Base-by-base conservation (phyloP, 2,329 filamentous ascomycete species). In the Phyllosticta citribraziliensis region DNA sequence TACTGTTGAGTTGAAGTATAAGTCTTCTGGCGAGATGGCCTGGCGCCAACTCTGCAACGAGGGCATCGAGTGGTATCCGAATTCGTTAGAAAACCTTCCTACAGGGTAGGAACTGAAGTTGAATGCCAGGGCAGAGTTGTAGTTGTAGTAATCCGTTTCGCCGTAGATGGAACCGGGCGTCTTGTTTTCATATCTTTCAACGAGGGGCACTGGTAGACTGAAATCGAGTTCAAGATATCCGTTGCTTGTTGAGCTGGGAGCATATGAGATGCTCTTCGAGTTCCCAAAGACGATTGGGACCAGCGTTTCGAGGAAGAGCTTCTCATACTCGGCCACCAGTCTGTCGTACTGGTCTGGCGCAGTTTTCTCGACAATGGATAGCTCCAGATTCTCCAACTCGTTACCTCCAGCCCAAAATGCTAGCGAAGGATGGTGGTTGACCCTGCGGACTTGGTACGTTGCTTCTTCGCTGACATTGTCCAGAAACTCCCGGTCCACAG, bases 51-150 rank as follows among this genome's bases (percentile, higher is more conserved):
- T 80, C 62, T 84, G 79, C 0, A 86, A 67, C 57, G 79, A 82
- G 0, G 84, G 84, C 83, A 86, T 84, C 60, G 79, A 82, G 66
- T 84, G 82, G 67, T 80, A 86, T 24, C 84, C 84, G 63, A 86
- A 87, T 69, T 87, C 84, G 64, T 85, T 84, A 2, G 81, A 80
- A 65, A 86, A 86, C 9, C 84, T 76, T 2, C 82, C 83, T 0
- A 84, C 72, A 0, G 83, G 83, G 63, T 85, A 85, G 0, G 71
- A 74, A 0, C 74, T 75, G n/a, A 75, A 73, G 67, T 86, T 77
- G 69, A 85, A 85, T 0, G 83, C 78, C 17, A 77, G 70, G 0
- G 66, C 67, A 12, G 78, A 76, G 62, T 82, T 70, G 66, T 86
- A 86, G 64, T 85, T 80, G 70, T 87, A 86, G 67, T 80, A 77